Base-by-base conservation (phyloP, 129 eudicot genomes). In the Logfia minima region DNA sequence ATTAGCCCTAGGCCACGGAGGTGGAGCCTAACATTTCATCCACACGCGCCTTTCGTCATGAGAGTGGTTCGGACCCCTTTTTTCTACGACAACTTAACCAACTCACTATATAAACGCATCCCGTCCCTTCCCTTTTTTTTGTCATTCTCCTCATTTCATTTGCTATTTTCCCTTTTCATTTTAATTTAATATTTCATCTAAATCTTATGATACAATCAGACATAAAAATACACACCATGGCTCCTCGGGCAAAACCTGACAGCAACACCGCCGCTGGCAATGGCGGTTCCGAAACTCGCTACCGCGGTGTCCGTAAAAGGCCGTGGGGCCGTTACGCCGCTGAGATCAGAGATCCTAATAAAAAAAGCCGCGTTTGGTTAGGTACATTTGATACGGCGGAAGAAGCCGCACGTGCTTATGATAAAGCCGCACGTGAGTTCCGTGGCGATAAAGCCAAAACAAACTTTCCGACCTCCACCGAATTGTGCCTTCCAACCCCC, bases 311-410 rank as follows among this genome's bases (percentile, higher is more conserved):
- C 0, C 60, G 92, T 28, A 88, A 88, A 52, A 52, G 90, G 10
- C 90, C 90, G 0, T 86, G 90, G 90, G 90, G 90, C 7, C 87
- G 90, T 13, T 86, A 85, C 72, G 92, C 92, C 1, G 92, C 92
- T 9, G 92, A 88, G 86, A 88, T 88, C 66, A 81, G 92, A 21
- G 92, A 88, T 80, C 92, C 92, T 0, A 79, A 79, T 7, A 88
- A 83, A 77, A 88, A 85, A 73, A 88, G 85, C 79, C 92, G 92
- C 31, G 92, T 88, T 2, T 88, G 92, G 92, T 81, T 88, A 0
- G 92, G 88, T 4, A 88, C 89, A n/a, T 86, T 83, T 53, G 90
- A 86, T 69, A 76, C 88, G 4, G 87, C 87, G 0, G 84, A 71
- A n/a, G 86, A 82, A 61, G 86, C 89, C 68, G 89, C 89, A 66